Conservation (phyloP, 139 green algal genomes). For the Chlorella ohadii region DNA sequence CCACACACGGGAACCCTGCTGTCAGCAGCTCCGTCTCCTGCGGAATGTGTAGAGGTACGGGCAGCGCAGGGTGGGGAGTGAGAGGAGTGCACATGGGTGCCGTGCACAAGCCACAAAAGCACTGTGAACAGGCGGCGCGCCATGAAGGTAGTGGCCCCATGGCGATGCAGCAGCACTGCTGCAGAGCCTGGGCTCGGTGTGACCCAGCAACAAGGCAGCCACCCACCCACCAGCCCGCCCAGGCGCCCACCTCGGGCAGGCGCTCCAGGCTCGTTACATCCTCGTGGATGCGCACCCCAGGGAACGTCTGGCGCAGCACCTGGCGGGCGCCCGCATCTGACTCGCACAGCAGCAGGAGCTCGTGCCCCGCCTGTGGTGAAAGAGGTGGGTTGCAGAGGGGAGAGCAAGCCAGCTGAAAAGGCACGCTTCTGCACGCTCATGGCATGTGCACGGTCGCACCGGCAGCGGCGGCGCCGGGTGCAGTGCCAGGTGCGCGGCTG, state of each 20-base stretch:
- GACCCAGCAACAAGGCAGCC: background rate
- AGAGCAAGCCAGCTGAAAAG: background rate
- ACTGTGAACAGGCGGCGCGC: too few species aligned
- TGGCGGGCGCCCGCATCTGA: conserved; percentile 81
- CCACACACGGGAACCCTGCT: conserved; percentile 93
- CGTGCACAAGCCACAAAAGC: too few species aligned
- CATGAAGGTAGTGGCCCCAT: too few species aligned
- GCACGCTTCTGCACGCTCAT: too few species aligned
- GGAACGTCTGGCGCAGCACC: conserved; percentile 26
- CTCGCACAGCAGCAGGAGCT: conserved; percentile 87
- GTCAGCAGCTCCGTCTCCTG: conserved; percentile 84
- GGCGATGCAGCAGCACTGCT: too few species aligned
- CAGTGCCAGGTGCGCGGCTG: too few species aligned
- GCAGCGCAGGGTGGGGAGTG: background rate
- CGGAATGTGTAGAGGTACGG: background rate
- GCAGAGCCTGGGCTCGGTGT: too few species aligned
- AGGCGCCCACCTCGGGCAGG: conserved; percentile 38
- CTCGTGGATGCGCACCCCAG: conserved; percentile 22
- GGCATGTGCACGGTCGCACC: too few species aligned
- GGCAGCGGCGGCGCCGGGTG: too few species aligned
- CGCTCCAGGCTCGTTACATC: conserved; percentile 37
- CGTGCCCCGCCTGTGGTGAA: conserved; percentile 76
- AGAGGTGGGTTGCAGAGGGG: background rate
- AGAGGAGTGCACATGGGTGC: too few species aligned
- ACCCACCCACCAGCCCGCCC: background rate